phyloP scores from a whole-genome alignment of 2,329 filamentous ascomycete species.

The Verticillium zaregamsianum region DNA sequence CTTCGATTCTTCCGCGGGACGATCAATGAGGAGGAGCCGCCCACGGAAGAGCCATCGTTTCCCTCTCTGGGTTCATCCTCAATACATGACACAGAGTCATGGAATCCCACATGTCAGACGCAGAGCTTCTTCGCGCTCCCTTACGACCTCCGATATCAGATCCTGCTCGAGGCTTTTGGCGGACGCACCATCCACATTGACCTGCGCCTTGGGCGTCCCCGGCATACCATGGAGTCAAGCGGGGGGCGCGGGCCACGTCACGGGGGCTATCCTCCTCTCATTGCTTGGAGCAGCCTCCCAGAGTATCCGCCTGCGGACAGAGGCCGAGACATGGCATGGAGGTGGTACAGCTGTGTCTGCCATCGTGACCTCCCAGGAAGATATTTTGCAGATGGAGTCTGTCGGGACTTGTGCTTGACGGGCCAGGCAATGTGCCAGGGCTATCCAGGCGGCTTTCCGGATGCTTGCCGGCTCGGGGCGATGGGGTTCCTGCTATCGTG shows the following conservation, averaged over 20 bases:
- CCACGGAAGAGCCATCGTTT: not conserved
- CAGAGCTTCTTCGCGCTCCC: not conserved
- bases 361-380: too few species aligned
- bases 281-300: not conserved
- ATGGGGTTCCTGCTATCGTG: not conserved
- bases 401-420: not conserved
- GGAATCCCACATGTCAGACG: not conserved
- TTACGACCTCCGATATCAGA: not conserved
- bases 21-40: not conserved
- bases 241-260: not conserved
- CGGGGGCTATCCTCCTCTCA: not conserved
- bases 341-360: too few species aligned
- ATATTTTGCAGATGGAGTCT: not conserved
- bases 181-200: not conserved
- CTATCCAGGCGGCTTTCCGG: not conserved
- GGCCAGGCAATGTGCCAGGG: not conserved
- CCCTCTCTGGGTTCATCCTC: not conserved
- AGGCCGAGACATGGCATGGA: too few species aligned
- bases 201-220: not conserved
- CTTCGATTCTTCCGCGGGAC: too few species aligned
- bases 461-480: not conserved
- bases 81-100: not conserved
- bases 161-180: not conserved
- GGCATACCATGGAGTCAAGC: not conserved
- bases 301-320: too few species aligned